Base-by-base conservation (phyloP, 108 stramenopile genomes). In the Cyclotella choctawhatcheeana region DNA sequence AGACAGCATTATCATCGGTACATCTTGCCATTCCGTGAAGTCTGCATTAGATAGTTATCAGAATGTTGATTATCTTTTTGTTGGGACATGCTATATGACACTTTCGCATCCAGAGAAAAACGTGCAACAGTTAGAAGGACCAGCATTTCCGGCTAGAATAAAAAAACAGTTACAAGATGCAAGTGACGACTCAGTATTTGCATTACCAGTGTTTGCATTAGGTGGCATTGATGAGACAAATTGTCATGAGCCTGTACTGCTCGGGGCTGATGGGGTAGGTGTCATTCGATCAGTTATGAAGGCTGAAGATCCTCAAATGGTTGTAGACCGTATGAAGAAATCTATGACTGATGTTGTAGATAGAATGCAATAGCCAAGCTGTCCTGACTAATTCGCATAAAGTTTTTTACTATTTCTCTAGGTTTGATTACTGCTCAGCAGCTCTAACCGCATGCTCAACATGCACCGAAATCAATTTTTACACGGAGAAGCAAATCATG, bases 251-350 rank as follows among this genome's bases (percentile, higher is more conserved):
- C 89, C 92, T 21, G 81, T 92, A 8, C 6, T 69, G 14, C 58
- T 47, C 64, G 92, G 88, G 18, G 92, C 92, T 1, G 86, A 91
- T 71, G 92, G 92, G 25, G 87, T 91, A n/a, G 92, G 89, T 10
- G 76, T 77, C 7, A 93, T 93, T 76, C 85, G 90, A 44, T 66
- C 90, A 13, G 85, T 93, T 21, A 51, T 91, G 72, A 82, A 79
- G 58, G 84, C 92, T 3, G 32, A 60, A 3, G 77, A 88, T 81
- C 92, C 92, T 12, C 53, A 63, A 2, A 56, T 55, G 14, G 58
- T 58, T 10, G 86, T 86, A 5, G 24, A 62, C 31, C 32, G 32
- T 0, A 84, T 93, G 60, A 74, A 81, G 13, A 33, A 26, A 10
- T 68, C 35, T 17, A 90, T 92, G 91, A 62, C 21, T 55, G 25